Evolutionary conservation across 2,329 filamentous ascomycete genomes (phyloP), one percentile per base, ranked within the genome.

Genomic region (Akanthomyces lecanii): DNA sequence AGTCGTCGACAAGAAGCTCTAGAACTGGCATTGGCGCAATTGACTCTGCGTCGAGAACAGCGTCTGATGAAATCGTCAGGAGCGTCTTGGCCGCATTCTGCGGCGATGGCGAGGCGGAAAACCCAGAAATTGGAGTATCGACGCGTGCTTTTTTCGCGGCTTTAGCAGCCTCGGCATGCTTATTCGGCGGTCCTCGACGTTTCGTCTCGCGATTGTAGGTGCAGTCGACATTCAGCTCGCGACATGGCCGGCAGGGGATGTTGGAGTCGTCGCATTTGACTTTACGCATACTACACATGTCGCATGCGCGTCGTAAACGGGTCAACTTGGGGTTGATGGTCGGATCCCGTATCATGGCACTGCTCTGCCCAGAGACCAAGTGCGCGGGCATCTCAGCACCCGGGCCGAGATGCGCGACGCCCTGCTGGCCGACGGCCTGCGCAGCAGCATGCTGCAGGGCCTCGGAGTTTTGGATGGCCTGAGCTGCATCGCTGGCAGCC

Each of bases 1-100:
- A 93, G 76, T 93, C 90, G 72, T 92, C 88, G 63, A 93, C 84
- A 18, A 92, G 79, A 2, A 88, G 81, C 69, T 89, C 82, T 59
- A 93, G 77, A 12, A 88, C 85, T 8, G 85, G 82, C 73, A 88
- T 80, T 0, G 89, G 87, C 47, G 88, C 89, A 65, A 93, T 92
- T 2, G 84, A 79, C 71, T 93, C 90, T 54, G 87, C 84, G 64
- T 85, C 83, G 16, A 86, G 71, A n/a, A 75, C 71, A 33, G 69
- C 70, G n/a, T 73, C 72, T 2, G 70, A 69, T 16, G 76, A 75
- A 18, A 78, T 81, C 14, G 81, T 78, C 65, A 83, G 77, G 30
- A 84, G 72, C 0, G 80, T 75, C 68, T 82, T 80, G 56, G 80
- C 78, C 0, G 79, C 79, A 47, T 76, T 78, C 65, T 82, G 80